phyloP scores from a whole-genome alignment of 345 rosid genomes.

The Turnera subulata region DNA sequence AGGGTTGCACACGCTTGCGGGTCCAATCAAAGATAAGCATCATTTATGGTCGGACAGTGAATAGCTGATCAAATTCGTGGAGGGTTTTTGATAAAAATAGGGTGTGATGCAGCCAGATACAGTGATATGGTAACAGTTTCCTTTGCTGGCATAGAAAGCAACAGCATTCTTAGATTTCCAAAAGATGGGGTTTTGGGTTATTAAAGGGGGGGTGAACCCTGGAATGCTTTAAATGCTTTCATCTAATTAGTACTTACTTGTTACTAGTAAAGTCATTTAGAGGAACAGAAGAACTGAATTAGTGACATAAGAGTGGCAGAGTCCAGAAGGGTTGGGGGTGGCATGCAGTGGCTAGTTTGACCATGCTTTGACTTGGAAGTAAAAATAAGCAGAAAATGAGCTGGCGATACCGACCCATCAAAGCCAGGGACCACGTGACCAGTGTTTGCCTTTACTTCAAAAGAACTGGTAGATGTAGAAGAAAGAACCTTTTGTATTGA shows the following conservation, averaged over 20 bases:
- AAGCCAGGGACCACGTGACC: conserved; percentile 19
- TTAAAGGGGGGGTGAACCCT: not conserved
- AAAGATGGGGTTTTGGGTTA: too few species aligned
- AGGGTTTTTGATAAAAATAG: too few species aligned
- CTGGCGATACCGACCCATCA: conserved; percentile 32
- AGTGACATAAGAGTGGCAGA: too few species aligned
- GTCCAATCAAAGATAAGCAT: too few species aligned
- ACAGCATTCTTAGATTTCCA: too few species aligned
- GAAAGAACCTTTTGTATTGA: not conserved
- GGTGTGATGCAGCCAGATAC: too few species aligned
- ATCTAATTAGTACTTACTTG: not conserved
- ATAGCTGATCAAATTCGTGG: too few species aligned
- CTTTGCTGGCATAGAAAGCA: too few species aligned
- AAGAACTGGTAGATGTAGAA: not conserved
- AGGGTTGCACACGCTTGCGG: too few species aligned
- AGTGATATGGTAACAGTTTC: too few species aligned
- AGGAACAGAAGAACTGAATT: not conserved
- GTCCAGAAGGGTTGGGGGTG: conserved; percentile 19
- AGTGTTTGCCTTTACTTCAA: not conserved
- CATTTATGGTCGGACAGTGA: too few species aligned
- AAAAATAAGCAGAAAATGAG: conserved; percentile 17
- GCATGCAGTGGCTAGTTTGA: conserved; percentile 15
- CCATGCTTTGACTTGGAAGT: conserved; percentile 24
- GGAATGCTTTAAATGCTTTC: conserved; percentile 3
- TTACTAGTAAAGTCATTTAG: not conserved